Conservation (phyloP, 768 basidiomycete species). For the Wakefieldia striispora region DNA sequence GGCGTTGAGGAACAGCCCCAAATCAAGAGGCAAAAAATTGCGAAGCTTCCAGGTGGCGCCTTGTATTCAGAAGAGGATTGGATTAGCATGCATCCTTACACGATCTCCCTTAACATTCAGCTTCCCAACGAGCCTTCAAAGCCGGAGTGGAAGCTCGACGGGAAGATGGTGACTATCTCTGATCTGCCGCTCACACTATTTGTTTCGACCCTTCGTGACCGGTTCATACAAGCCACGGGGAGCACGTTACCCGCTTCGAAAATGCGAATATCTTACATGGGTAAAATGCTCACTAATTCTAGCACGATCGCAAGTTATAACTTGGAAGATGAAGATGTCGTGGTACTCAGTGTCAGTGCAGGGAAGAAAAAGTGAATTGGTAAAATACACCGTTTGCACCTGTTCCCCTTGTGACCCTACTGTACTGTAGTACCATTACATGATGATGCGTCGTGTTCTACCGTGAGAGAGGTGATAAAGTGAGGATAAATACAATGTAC, state of each 20-base stretch:
- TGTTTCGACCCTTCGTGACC: constrained; percentile 87
- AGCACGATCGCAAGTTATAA: constrained; percentile 85
- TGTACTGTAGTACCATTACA: constrained; percentile 11
- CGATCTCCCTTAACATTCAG: constrained; percentile 82
- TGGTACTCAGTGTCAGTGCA: constrained; percentile 76
- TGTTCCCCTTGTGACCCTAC: not conserved
- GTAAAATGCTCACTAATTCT: constrained; percentile 85
- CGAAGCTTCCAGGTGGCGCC: constrained; percentile 81
- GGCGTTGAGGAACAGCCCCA: constrained; percentile 69
- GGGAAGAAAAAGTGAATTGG: constrained; percentile 62
- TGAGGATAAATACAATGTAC: constrained; percentile 17
- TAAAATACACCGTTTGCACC: not conserved
- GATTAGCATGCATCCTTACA: constrained; percentile 88
- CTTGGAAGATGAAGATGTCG: constrained; percentile 84
- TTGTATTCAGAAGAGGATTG: constrained; percentile 88
- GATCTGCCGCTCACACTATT: constrained; percentile 83
- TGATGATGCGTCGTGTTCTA: constrained; percentile 14
- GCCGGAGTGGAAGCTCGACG: constrained; percentile 93
- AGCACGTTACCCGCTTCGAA: constrained; percentile 78
- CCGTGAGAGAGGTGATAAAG: constrained; percentile 13
- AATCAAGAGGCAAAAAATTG: constrained; percentile 84
- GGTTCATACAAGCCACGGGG: constrained; percentile 75
- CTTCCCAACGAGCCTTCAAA: constrained; percentile 79
- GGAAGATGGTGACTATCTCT: constrained; percentile 68
- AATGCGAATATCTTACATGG: constrained; percentile 74